These are phyloP conservation scores for Blastocystis hominis DNA, from an alignment of 352 stramenopile genomes.

Conservation along the genomic window DNA sequence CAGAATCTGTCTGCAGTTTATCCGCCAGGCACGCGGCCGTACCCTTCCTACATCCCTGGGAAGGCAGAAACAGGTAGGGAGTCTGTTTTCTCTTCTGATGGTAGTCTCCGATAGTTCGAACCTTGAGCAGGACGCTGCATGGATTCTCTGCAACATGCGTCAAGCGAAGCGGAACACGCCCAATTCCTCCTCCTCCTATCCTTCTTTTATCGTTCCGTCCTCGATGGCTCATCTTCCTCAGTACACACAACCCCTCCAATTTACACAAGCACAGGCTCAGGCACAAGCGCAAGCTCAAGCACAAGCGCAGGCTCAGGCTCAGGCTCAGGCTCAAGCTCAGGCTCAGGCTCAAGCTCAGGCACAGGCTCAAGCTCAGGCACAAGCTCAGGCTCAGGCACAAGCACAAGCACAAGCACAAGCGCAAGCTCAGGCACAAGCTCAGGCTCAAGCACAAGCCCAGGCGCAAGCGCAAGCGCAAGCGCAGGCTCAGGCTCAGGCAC, in stretches of 20 bases:
- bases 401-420: not conserved
- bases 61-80: not conserved
- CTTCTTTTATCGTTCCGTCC: not conserved
- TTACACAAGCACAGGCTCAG: not conserved
- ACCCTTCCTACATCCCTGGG: not conserved
- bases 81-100: not conserved
- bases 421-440: too few species aligned
- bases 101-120: not conserved
- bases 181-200: not conserved
- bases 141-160: constrained; percentile 29
- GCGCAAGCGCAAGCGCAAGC: not conserved
- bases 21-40: not conserved
- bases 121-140: not conserved
- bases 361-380: not conserved
- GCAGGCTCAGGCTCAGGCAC: not conserved
- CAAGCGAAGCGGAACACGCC: too few species aligned
- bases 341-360: not conserved
- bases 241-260: not conserved
- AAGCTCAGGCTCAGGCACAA: too few species aligned
- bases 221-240: not conserved
- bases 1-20: not conserved
- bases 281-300: not conserved
- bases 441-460: not conserved
- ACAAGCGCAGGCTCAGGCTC: not conserved
- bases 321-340: not conserved